A percentile compares a stretch with the other conserved stretches of the same genome.
Conservation (phyloP, 257 asterid genomes). For the Fraxinus quadrangulata region DNA sequence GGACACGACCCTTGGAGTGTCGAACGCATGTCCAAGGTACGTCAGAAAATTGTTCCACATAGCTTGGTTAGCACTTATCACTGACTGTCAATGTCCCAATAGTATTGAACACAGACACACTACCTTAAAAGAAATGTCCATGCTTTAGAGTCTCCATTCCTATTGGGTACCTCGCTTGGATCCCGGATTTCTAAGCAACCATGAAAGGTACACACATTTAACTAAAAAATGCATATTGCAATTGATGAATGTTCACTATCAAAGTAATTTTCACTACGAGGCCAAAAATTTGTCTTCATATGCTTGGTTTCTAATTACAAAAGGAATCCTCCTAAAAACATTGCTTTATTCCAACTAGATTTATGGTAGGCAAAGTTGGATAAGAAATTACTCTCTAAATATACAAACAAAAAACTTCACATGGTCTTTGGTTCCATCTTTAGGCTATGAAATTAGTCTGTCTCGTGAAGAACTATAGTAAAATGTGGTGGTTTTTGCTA, state of each 20-base stretch:
- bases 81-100: neutral
- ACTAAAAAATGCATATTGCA: slow-evolving; percentile 29
- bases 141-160: neutral
- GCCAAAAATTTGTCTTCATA: slow-evolving; percentile 45
- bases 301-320: slow-evolving; percentile 31
- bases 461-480: slow-evolving; percentile 16
- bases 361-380: slow-evolving; percentile 22
- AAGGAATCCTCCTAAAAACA: slow-evolving; percentile 23
- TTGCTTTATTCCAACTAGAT: slow-evolving; percentile 25
- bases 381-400: slow-evolving; percentile 26
- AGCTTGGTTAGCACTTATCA: too few species aligned
- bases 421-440: slow-evolving; percentile 44
- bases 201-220: slow-evolving; percentile 7
- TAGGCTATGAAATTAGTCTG: slow-evolving; percentile 23
- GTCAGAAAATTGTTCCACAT: neutral
- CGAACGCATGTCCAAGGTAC: neutral
- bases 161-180: slow-evolving; percentile 21
- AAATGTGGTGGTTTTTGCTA: slow-evolving; percentile 40
- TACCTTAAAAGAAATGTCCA: too few species aligned
- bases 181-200: slow-evolving; percentile 29
- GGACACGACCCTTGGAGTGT: neutral
- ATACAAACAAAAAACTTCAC: slow-evolving; percentile 40
- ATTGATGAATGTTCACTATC: slow-evolving; percentile 35
- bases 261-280: slow-evolving; percentile 18
- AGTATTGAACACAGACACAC: neutral